Percentiles rank a stretch among this genome's conserved stretches.
These are phyloP conservation scores for Trypanosoma caninum DNA, from an alignment of 208 protist species.

Conservation along the genomic window DNA sequence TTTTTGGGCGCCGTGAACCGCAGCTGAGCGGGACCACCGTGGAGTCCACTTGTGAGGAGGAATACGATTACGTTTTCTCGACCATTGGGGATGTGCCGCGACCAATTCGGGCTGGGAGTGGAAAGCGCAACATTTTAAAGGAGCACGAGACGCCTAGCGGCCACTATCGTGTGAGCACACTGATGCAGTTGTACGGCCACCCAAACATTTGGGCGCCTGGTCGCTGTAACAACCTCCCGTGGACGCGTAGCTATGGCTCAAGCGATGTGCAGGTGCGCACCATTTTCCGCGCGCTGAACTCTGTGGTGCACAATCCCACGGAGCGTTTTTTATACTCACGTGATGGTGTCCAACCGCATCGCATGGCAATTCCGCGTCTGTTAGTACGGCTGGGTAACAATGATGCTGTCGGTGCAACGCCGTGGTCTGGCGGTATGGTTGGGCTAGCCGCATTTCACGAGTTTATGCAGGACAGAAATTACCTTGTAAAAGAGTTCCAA, in stretches of 20 bases:
- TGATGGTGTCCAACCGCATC: slow-evolving; percentile 46
- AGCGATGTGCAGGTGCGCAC: slow-evolving; percentile 76
- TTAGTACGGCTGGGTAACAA: slow-evolving; percentile 68
- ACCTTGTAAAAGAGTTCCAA: slow-evolving; percentile 75
- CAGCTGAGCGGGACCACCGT: slow-evolving; percentile 32
- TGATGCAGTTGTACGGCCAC: slow-evolving; percentile 76
- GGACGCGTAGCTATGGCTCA: slow-evolving; percentile 54
- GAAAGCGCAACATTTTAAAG: slow-evolving; percentile 49
- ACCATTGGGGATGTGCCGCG: slow-evolving; percentile 64
- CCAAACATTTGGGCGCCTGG: slow-evolving; percentile 77
- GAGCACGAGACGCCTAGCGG: slow-evolving; percentile 70
- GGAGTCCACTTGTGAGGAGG: slow-evolving; percentile 26
- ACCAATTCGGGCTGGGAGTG: slow-evolving; percentile 36
- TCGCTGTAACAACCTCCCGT: slow-evolving; percentile 73
- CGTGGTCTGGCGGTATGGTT: slow-evolving; percentile 73
- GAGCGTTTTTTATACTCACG: slow-evolving; percentile 57
- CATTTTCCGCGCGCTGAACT: slow-evolving; percentile 73
- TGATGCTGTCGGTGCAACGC: slow-evolving; percentile 71
- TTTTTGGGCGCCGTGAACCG: slow-evolving; percentile 53
- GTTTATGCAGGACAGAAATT: slow-evolving; percentile 77
- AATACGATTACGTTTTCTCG: slow-evolving; percentile 86
- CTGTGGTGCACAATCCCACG: slow-evolving; percentile 64
- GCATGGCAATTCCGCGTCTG: slow-evolving; percentile 65
- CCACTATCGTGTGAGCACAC: slow-evolving; percentile 80
- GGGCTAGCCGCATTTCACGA: slow-evolving; percentile 66